Base-by-base conservation (phyloP, 1,284 basidiomycete genomes). In the Ceratobasidium sp. region DNA sequence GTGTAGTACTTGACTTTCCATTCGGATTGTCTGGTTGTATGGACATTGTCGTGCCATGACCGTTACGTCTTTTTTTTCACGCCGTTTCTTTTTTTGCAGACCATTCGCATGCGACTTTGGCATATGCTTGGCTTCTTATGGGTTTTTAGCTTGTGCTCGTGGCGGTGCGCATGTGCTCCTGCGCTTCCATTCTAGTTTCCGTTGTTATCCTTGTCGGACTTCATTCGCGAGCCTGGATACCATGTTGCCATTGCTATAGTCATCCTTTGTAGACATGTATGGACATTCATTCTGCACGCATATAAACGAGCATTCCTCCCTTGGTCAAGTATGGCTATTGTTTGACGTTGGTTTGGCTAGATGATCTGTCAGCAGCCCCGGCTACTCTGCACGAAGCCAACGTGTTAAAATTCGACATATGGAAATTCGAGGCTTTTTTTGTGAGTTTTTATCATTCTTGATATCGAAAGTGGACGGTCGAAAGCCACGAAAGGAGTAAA, bases 161-260 rank as follows among this genome's bases (percentile, higher is more conserved):
- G 71, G 71, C 59, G 50, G 71, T 74, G 57, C 59, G 44, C 61
- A 66, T 66, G 65, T 74, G 57, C 42, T 62, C 26, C 54, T 40
- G 71, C 52, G 7, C 23, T 66, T 28, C 40, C 17, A 7, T 10
- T 17, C 38, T 33, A 15, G 17, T 42, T n/a, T 50, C 50, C 15
- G 65, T n/a, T 33, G 28, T 54, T 74, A 74, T 74, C 71, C 71
- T 52, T 64, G 71, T 74, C 71, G 71, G 71, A 74, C 71, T 15
- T 68, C 46, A 44, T 62, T 74, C 64, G 71, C 59, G 71, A 74
- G 71, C 71, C 64, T 74, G 71, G 71, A 74, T 74, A 74, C 59
- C 59, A 74, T 74, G 71, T 50, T 50, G 13, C 44, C 48, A 56
- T 56, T 56, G 67, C 50, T 38, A 26, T 46, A 23, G 13, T 48